These are phyloP conservation scores for Cetradonia linearis DNA, from an alignment of 495 filamentous ascomycete genomes.

Conservation along the genomic window DNA sequence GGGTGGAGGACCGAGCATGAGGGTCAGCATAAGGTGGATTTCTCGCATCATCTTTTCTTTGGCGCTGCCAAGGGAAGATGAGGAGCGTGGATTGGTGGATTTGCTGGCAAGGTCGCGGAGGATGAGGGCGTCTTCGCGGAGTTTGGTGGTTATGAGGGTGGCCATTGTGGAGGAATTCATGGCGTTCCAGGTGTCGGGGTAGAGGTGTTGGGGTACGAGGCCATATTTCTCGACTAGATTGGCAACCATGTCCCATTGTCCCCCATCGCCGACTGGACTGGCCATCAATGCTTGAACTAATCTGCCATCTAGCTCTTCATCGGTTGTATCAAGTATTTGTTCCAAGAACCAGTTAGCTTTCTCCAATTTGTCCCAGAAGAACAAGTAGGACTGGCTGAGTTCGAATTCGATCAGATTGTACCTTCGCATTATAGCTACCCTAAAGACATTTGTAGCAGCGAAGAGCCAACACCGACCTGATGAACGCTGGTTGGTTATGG, in stretches of 20 bases:
- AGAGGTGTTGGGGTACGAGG: slow-evolving; percentile 66
- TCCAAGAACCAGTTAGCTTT: slow-evolving; percentile 85
- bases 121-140: slow-evolving; percentile 68
- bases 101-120: slow-evolving; percentile 44
- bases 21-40: slow-evolving; percentile 64
- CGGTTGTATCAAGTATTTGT: slow-evolving; percentile 61
- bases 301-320: slow-evolving; percentile 55
- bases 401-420: slow-evolving; percentile 70
- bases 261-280: slow-evolving; percentile 66
- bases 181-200: slow-evolving; percentile 71
- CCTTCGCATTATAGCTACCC: slow-evolving; percentile 69
- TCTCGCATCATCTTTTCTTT: slow-evolving; percentile 69
- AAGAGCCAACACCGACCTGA: slow-evolving; percentile 87
- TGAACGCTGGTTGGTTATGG: slow-evolving; percentile 73
- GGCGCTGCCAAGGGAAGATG: slow-evolving; percentile 37
- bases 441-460: slow-evolving; percentile 77
- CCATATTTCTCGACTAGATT: slow-evolving; percentile 82
- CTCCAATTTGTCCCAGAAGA: slow-evolving; percentile 91
- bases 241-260: slow-evolving; percentile 88
- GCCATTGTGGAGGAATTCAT: slow-evolving; percentile 59
- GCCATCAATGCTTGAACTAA: slow-evolving; percentile 56
- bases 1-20: slow-evolving; percentile 71
- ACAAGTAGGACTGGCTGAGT: slow-evolving; percentile 78
- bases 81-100: slow-evolving; percentile 21
- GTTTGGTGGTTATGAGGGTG: slow-evolving; percentile 67